Conservation (phyloP, 306 rosid species). For the Quercus engelmannii region DNA sequence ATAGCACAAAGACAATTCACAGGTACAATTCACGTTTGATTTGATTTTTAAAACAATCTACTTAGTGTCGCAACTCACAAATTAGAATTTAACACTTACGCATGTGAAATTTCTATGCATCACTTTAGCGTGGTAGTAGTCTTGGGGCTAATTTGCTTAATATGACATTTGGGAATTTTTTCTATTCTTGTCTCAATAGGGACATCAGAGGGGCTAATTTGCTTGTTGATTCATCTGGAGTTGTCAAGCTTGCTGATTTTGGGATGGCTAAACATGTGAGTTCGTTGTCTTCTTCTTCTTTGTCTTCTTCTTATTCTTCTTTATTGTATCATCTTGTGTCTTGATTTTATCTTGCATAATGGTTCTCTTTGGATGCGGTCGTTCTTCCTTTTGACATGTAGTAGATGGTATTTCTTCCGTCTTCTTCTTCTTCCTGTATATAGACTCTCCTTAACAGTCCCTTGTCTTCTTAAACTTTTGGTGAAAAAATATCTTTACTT, state of each 20-base stretch:
- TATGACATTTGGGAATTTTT: not conserved
- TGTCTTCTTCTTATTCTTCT: too few species aligned
- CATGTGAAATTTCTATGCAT: constrained; percentile 6
- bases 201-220: constrained; percentile 97
- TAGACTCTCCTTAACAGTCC: constrained; percentile 5
- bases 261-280: constrained; percentile 98
- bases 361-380: not conserved
- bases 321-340: not conserved
- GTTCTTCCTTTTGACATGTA: not conserved
- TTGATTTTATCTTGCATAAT: not conserved
- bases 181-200: constrained; percentile 31
- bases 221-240: constrained; percentile 89
- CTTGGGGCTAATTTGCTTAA: not conserved
- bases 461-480: not conserved
- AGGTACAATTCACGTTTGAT: constrained; percentile 39
- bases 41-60: constrained; percentile 2
- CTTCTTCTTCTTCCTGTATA: not conserved
- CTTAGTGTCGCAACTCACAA: not conserved
- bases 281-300: not conserved
- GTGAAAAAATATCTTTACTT: not conserved
- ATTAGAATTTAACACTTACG: not conserved
- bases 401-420: not conserved
- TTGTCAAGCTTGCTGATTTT: constrained; percentile 95
- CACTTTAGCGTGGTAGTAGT: constrained; percentile 1
- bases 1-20: constrained; percentile 82